These are phyloP conservation scores for Paramecium sexaurelia DNA, from an alignment of 73 alveolate species.

Conservation along the genomic window DNA sequence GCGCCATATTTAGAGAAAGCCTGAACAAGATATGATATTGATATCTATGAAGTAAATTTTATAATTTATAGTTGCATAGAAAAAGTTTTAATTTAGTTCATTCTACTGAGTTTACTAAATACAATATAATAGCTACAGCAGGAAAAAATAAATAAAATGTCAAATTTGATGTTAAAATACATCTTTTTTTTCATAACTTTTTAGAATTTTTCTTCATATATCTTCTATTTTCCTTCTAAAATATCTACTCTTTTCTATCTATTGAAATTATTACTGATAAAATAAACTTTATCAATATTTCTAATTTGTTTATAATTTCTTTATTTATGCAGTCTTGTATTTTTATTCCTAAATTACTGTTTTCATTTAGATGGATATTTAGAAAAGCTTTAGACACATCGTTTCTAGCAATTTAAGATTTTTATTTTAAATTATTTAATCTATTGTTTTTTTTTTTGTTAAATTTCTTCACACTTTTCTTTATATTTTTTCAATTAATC, in stretches of 20 bases:
- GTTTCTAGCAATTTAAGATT: not conserved
- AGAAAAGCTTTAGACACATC: not conserved
- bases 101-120: no score
- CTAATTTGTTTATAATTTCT: not conserved
- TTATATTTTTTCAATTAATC: not conserved
- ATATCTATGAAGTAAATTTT: no score
- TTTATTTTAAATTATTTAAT: not conserved
- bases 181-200: not conserved
- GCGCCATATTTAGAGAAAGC: no score
- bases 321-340: not conserved
- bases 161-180: not conserved
- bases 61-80: no score
- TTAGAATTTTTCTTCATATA: slow-evolving; percentile 27
- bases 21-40: no score
- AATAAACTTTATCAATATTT: slow-evolving; percentile 10
- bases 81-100: no score
- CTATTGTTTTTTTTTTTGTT: slow-evolving; percentile 4
- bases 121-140: no score
- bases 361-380: not conserved
- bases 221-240: slow-evolving; percentile 22
- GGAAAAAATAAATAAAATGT: no score
- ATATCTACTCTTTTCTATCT: not conserved
- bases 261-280: not conserved
- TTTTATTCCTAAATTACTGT: not conserved
- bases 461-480: not conserved